Evolutionary conservation across 2,329 filamentous ascomycete genomes (phyloP).

Genomic region (Cordyceps militaris): DNA sequence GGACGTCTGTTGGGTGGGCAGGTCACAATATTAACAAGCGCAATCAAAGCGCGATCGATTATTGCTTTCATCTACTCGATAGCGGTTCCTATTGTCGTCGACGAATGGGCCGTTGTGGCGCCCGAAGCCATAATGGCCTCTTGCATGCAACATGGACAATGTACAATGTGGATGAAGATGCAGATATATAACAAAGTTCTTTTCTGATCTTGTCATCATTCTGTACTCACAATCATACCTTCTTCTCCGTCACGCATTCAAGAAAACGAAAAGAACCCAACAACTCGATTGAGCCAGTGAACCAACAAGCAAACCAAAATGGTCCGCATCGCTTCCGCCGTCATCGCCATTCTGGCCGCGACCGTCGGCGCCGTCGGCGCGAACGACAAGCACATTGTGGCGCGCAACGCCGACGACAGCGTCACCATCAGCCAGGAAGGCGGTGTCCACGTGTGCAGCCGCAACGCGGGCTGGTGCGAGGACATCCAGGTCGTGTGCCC

Average conservation of each 20-base stretch:
- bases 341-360: neutral
- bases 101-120: too few relatives aligned
- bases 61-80: too few relatives aligned
- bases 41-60: too few relatives aligned
- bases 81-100: too few relatives aligned
- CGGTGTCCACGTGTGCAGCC: neutral
- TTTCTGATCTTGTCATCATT: too few relatives aligned
- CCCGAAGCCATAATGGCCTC: too few relatives aligned
- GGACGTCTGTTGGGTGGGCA: too few relatives aligned
- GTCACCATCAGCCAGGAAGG: neutral
- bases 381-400: neutral
- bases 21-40: too few relatives aligned
- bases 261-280: neutral
- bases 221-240: too few relatives aligned
- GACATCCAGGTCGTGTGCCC: neutral
- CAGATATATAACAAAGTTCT: too few relatives aligned
- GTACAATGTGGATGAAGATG: too few relatives aligned
- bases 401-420: neutral
- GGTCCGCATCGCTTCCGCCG: neutral
- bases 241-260: neutral
- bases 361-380: neutral
- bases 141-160: too few relatives aligned
- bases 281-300: neutral
- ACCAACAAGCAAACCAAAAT: neutral
- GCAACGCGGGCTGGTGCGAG: neutral